phyloP scores from a whole-genome alignment of 176 grass and related monocot species.

The Musa schizocarpa region DNA sequence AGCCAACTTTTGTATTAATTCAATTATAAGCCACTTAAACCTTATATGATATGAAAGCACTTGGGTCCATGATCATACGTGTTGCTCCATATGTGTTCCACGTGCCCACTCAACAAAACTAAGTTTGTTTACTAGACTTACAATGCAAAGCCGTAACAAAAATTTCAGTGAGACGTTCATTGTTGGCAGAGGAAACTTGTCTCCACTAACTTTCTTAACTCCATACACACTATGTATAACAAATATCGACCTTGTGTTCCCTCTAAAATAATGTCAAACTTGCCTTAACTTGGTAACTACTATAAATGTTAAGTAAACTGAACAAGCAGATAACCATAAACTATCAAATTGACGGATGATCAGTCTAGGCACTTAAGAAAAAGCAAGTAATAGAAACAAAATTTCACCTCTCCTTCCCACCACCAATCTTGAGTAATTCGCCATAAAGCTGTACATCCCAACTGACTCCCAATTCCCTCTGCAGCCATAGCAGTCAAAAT shows the following conservation, averaged over 20 bases:
- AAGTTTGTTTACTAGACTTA: too few species aligned
- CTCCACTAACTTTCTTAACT: background rate
- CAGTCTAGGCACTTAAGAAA: background rate
- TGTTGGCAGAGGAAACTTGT: background rate
- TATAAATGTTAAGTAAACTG: background rate
- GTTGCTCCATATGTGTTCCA: too few species aligned
- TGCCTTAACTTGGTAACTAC: background rate
- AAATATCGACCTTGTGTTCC: background rate
- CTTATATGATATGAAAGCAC: too few species aligned
- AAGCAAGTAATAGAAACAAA: background rate
- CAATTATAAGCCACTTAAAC: too few species aligned
- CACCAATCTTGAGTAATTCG: conserved; percentile 90
- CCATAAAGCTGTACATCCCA: conserved; percentile 86
- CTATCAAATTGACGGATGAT: background rate
- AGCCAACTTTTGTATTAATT: too few species aligned
- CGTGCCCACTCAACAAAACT: too few species aligned
- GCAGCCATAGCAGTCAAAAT: conserved; percentile 20
- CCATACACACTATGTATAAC: background rate
- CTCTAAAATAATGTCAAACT: background rate
- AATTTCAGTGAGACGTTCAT: too few species aligned
- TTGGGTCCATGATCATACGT: too few species aligned
- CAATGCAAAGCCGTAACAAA: too few species aligned
- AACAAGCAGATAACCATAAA: background rate
- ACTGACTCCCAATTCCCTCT: conserved; percentile 79
- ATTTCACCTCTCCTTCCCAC: conserved; percentile 85